phyloP scores from a whole-genome alignment of 2,329 filamentous ascomycete species.

The Colletotrichum musicola region DNA sequence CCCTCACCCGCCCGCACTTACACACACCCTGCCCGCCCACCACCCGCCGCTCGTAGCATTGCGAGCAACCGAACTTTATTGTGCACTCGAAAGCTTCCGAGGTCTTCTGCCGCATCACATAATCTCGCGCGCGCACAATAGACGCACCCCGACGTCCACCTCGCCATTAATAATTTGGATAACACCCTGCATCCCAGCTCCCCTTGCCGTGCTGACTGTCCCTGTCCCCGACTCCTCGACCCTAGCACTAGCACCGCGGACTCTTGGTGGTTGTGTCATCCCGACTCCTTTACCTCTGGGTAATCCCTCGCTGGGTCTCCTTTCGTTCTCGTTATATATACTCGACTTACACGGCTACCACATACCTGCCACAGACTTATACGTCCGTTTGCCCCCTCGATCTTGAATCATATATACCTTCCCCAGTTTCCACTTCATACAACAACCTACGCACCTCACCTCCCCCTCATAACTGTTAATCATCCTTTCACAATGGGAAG shows the following conservation, averaged over 20 bases:
- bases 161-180: slow-evolving; percentile 40
- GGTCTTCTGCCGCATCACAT: slow-evolving; percentile 32
- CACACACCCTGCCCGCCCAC: slow-evolving; percentile 10
- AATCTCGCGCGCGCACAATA: slow-evolving; percentile 38
- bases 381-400: slow-evolving; percentile 28
- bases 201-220: slow-evolving; percentile 33
- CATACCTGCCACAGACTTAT: slow-evolving; percentile 18
- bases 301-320: slow-evolving; percentile 26
- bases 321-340: slow-evolving; percentile 36
- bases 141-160: slow-evolving; percentile 35
- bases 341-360: slow-evolving; percentile 33
- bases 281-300: slow-evolving; percentile 31
- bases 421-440: slow-evolving; percentile 1
- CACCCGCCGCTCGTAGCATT: slow-evolving; percentile 22
- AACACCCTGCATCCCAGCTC: slow-evolving; percentile 33
- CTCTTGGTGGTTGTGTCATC: slow-evolving; percentile 37
- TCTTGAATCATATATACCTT: slow-evolving; percentile 8
- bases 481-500: slow-evolving; percentile 58
- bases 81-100: slow-evolving; percentile 36
- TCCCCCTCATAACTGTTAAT: slow-evolving; percentile 17
- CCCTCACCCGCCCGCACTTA: slow-evolving; percentile 15
- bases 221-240: slow-evolving; percentile 28
- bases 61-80: slow-evolving; percentile 36
- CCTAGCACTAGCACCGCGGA: slow-evolving; percentile 30
- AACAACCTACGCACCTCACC: neutral